Base-by-base conservation (phyloP, 352 stramenopile species). In the Globisporangium middletonii region DNA sequence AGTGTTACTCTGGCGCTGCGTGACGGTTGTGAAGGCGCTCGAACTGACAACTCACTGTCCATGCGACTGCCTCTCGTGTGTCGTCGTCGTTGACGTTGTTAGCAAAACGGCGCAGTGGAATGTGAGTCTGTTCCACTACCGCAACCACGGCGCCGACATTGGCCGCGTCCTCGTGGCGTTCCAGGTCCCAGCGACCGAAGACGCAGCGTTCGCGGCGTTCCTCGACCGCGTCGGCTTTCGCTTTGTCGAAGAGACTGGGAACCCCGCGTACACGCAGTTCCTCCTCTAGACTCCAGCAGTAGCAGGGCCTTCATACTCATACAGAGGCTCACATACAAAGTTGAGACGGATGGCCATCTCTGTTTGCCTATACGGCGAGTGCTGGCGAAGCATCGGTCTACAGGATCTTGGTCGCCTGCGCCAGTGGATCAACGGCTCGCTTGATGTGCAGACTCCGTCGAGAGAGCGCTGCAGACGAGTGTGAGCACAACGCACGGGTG, bases 71-170 rank as follows among this genome's bases (percentile, higher is more conserved):
- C 23, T 48, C 30, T 2, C 33, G 41, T 50, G n/a, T 16, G 18
- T 26, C 0, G 6, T 41, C 12, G 11, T 16, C 12, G 16, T 44
- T 23, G 30, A 18, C 44, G 46, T 49, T 9, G 46, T 18, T 38
- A 64, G 47, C 53, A 33, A 45, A 30, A 64, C 28, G 26, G 75
- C 71, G n/a, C 78, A 78, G 37, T 99, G 92, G 92, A 99, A 99
- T 70, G 86, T 99, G 49, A 98, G 90, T 62, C 80, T 99, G 11
- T 99, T 99, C 72, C 97, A 99, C 72, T 99, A 99, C 65, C 82
- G 97, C 59, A 99, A 99, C 72, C 96, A 99, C 65, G 97, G 96
- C 54, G 95, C 97, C 66, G 96, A 99, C 64, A 98, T 99, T 69
- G 97, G 97, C 38, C 84, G 96, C 46, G 96, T 99, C 28, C 73